Conservation (phyloP, 1,284 basidiomycete species). For the Xerocomus amazonicus region DNA sequence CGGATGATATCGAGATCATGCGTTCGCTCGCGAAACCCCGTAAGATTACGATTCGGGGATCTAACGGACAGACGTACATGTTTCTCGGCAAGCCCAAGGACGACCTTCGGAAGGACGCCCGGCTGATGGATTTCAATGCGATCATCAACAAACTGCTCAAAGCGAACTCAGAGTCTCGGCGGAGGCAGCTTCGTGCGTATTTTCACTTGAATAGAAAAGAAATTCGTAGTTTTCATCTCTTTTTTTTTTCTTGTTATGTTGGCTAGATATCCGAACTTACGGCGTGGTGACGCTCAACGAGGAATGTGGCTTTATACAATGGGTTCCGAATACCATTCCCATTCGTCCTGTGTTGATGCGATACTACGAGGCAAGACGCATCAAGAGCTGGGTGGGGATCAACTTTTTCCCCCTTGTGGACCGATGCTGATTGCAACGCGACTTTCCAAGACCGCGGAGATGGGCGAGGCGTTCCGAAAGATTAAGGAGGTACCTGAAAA, state of each 20-base stretch:
- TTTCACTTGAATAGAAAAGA: neutral
- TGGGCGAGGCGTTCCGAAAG: constrained; percentile 52
- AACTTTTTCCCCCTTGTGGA: neutral
- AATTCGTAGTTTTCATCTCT: too few relatives aligned
- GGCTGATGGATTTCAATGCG: constrained; percentile 97
- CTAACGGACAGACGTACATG: constrained; percentile 81
- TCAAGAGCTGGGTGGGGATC: constrained; percentile 60
- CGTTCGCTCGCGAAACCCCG: constrained; percentile 88
- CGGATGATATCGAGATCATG: constrained; percentile 90
- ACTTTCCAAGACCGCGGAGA: constrained; percentile 39
- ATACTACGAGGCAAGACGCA: constrained; percentile 64
- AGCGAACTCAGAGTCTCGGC: constrained; percentile 88
- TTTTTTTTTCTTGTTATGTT: neutral
- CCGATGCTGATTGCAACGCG: constrained; percentile 3
- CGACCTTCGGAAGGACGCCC: constrained; percentile 95
- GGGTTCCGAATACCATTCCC: constrained; percentile 94
- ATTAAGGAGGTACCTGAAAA: constrained; percentile 52
- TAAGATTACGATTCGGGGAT: constrained; percentile 85
- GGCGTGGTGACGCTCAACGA: constrained; percentile 96
- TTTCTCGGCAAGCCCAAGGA: constrained; percentile 99
- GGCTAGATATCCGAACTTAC: constrained; percentile 88
- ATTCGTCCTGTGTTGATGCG: constrained; percentile 78
- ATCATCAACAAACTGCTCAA: constrained; percentile 98
- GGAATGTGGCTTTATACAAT: constrained; percentile 97
- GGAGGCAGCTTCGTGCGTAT: constrained; percentile 78